Evolutionary conservation across 2,329 filamentous ascomycete species (phyloP).

Genomic region (Rhynchosporium agropyri): DNA sequence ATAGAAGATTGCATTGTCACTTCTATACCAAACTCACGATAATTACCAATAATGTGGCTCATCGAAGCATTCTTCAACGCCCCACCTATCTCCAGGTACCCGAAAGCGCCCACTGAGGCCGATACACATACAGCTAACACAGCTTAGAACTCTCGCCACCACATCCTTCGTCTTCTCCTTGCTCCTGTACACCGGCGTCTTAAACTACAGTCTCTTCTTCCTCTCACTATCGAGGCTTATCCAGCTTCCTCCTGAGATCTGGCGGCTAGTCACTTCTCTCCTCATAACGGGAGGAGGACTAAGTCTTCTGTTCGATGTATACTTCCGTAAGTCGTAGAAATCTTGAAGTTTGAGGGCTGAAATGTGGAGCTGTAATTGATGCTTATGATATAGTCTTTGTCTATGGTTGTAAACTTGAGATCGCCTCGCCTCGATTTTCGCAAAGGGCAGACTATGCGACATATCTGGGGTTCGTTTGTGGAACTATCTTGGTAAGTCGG

Average conservation of each 20-base stretch:
- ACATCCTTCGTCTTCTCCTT: constrained; percentile 18
- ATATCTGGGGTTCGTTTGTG: constrained; percentile 62
- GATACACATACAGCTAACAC: not conserved
- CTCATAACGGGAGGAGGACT: constrained; percentile 35
- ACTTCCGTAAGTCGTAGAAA: constrained; percentile 54
- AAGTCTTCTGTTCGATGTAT: constrained; percentile 63
- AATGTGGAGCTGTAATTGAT: constrained; percentile 38
- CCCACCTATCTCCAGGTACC: constrained; percentile 22
- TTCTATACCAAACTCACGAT: not conserved
- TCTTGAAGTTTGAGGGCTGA: not conserved
- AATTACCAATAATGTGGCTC: constrained; percentile 16
- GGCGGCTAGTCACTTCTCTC: constrained; percentile 39
- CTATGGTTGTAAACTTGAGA: constrained; percentile 63
- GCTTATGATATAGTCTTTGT: constrained; percentile 54
- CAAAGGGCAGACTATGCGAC: constrained; percentile 64
- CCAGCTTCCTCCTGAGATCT: constrained; percentile 43
- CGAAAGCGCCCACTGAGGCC: no score
- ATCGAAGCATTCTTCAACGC: constrained; percentile 14
- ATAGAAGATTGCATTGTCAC: not conserved
- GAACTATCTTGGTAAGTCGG: constrained; percentile 61
- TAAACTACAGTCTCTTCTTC: constrained; percentile 13
- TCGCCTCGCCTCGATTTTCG: constrained; percentile 58
- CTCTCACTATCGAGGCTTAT: constrained; percentile 17
- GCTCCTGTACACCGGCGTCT: constrained; percentile 10
- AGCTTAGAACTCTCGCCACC: constrained; percentile 13